Percentiles rank a stretch among this genome's conserved stretches.
These are phyloP conservation scores for Paulownia fortunei DNA, from an alignment of 257 asterid species.

Conservation along the genomic window DNA sequence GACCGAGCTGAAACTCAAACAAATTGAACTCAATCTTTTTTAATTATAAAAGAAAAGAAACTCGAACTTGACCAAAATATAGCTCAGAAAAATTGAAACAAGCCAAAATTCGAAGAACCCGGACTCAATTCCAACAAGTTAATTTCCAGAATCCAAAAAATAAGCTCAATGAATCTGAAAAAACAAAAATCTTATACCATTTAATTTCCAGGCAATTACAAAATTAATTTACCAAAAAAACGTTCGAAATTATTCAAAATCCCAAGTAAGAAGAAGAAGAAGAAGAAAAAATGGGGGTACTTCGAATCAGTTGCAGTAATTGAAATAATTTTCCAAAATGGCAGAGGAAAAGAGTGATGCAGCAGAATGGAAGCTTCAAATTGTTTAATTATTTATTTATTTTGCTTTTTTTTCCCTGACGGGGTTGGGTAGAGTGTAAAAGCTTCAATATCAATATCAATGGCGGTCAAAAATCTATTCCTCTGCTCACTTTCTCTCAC, in stretches of 20 bases:
- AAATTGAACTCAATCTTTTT: too few relatives aligned
- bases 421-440: constrained; percentile 32
- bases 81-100: not conserved
- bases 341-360: not conserved
- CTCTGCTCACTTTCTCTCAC: constrained; percentile 24
- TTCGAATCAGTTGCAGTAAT: not conserved
- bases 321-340: not conserved
- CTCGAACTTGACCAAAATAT: not conserved
- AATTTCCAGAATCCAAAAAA: not conserved
- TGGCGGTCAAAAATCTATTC: constrained; percentile 49
- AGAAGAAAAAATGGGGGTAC: too few relatives aligned
- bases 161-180: not conserved
- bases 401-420: constrained; percentile 1
- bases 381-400: not conserved
- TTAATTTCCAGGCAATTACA: not conserved
- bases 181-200: not conserved
- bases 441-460: constrained; percentile 43
- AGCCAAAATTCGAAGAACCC: not conserved
- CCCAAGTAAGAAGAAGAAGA: not conserved
- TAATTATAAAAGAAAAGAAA: too few relatives aligned
- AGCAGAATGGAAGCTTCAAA: not conserved
- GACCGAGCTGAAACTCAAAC: too few relatives aligned
- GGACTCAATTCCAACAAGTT: not conserved
- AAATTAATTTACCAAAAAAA: not conserved
- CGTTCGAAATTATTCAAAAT: not conserved